Base-by-base conservation (phyloP, 257 asterid species). In the Coffea canephora region DNA sequence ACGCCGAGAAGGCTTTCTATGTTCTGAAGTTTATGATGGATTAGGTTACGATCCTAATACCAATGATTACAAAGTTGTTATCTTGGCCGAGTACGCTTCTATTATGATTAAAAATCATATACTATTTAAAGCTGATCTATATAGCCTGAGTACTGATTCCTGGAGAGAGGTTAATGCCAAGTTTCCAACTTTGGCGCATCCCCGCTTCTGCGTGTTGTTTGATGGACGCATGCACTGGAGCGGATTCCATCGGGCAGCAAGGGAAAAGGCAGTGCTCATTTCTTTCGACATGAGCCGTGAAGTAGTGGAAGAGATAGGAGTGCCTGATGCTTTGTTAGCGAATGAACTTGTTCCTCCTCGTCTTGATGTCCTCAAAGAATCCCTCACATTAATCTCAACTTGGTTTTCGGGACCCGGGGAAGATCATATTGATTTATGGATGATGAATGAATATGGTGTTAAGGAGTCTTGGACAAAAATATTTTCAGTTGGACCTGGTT, bases 381-480 rank as follows among this genome's bases (percentile, higher is more conserved):
- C 36, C 18, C 49, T 23, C 25, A 14, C 62, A 8, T 5, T 34
- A 49, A 1, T 55, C 15, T 5, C 59, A 71, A 48, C 9, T 48
- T 48, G 43, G 43, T 1, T 39, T 39, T 39, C 43, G 4, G 4
- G 43, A 4, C 43, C 43, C 1, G 43, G 43, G 12, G 9, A 7
- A 48, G 13, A 11, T 2, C 1, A 3, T 19, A 52, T 31, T 5
- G 77, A 27, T 23, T 11, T 52, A 16, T 74, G 77, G 77, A 12
- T 74, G n/a, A 74, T 54, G 77, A 48, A 13, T 23, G 77, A 74
- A 57, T 74, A 74, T 52, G 68, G 77, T 21, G 65, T 74, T 0
- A 9, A 45, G 0, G 67, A 31, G 39, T 74, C 77, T 13, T 54
- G 77, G 84, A 78, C 71, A 55, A 71, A 75, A 34, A 54, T 54